phyloP scores from a whole-genome alignment of 257 asterid genomes.

The Craterostigma plantagineum region DNA sequence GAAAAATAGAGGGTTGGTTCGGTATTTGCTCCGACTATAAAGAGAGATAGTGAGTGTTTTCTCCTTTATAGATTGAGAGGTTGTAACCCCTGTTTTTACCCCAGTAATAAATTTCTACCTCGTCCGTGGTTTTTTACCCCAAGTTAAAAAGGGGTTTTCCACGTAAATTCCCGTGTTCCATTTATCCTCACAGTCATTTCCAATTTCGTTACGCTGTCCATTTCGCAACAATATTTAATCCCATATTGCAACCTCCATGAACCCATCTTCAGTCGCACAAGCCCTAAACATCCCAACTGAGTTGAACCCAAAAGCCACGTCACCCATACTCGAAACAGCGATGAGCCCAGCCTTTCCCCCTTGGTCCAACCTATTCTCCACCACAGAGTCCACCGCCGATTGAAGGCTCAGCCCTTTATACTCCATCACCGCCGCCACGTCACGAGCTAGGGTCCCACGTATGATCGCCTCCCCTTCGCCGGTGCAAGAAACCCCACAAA shows the following conservation, averaged over 20 bases:
- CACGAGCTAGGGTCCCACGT: slow-evolving; percentile 89
- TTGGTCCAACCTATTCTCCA: slow-evolving; percentile 42
- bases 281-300: slow-evolving; percentile 78
- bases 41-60: no score
- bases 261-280: slow-evolving; percentile 74
- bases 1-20: no score
- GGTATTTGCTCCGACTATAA: no score
- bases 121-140: no score
- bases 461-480: slow-evolving; percentile 98
- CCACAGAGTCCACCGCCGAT: slow-evolving; percentile 71
- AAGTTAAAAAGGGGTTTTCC: no score
- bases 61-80: no score
- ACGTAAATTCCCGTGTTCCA: no score
- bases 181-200: no score
- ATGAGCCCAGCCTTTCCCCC: slow-evolving; percentile 86
- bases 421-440: slow-evolving; percentile 94
- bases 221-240: slow-evolving; percentile 13
- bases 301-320: slow-evolving; percentile 80
- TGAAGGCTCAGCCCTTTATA: slow-evolving; percentile 62
- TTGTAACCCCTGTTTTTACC: no score
- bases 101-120: no score
- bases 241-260: slow-evolving; percentile 91
- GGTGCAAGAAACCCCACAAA: slow-evolving; percentile 87
- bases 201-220: no score
- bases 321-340: slow-evolving; percentile 73